phyloP scores from a whole-genome alignment of 352 stramenopile species.

The Phytophthora kernoviae region DNA sequence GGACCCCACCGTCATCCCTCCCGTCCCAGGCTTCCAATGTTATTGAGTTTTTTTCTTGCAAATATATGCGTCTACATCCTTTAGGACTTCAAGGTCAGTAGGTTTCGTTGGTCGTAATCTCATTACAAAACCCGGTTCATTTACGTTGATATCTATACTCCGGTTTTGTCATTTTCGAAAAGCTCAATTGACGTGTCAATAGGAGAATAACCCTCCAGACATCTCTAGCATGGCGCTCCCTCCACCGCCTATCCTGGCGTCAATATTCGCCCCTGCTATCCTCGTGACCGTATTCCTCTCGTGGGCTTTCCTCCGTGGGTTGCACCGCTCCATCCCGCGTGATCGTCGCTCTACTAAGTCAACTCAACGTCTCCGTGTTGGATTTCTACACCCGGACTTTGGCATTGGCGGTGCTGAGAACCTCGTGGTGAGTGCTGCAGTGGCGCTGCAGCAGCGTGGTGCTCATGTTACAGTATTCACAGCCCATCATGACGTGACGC shows the following conservation, averaged over 20 bases:
- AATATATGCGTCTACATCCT: too few species aligned
- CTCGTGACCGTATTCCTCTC: constrained; percentile 26
- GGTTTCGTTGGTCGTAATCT: too few species aligned
- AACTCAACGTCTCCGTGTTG: constrained; percentile 59
- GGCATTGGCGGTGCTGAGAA: constrained; percentile 97
- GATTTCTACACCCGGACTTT: constrained; percentile 98
- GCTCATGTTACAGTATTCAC: constrained; percentile 94
- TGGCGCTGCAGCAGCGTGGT: constrained; percentile 85
- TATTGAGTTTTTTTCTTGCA: too few species aligned
- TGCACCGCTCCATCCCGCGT: constrained; percentile 30
- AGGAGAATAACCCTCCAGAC: background rate
- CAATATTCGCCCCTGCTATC: constrained; percentile 18
- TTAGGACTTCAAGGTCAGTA: too few species aligned
- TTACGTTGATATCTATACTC: constrained; percentile 15
- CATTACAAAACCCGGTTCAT: background rate
- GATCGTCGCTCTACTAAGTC: constrained; percentile 5
- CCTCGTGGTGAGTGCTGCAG: constrained; percentile 91
- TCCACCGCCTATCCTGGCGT: constrained; percentile 14
- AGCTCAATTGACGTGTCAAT: constrained; percentile 10
- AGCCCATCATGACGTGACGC: constrained; percentile 93
- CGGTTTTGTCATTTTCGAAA: background rate
- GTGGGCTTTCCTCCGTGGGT: constrained; percentile 32
- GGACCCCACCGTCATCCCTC: constrained; percentile 79
- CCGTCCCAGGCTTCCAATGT: constrained; percentile 68
- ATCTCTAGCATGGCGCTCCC: constrained; percentile 21